Conservation (phyloP, 2,329 filamentous ascomycete genomes). For the Aspergillus carbonarius region DNA sequence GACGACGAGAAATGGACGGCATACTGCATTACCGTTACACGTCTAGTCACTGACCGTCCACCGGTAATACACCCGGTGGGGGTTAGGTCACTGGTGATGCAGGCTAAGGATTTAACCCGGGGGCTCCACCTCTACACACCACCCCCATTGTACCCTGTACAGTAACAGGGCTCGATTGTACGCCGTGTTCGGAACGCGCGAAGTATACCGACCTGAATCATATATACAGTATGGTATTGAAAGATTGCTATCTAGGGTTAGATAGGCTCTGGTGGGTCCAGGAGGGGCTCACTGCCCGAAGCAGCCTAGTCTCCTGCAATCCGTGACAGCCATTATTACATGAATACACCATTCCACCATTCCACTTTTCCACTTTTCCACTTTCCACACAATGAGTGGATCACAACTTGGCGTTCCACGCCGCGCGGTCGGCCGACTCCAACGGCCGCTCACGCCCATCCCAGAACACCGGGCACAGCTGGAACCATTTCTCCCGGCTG, state of each 20-base stretch:
- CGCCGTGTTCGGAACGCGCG: no score
- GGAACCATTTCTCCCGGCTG: constrained; percentile 68
- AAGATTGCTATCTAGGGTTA: background rate
- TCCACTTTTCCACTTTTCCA: no score
- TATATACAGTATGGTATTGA: background rate
- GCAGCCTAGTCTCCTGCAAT: background rate
- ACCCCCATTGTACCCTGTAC: no score
- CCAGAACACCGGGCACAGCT: constrained; percentile 53
- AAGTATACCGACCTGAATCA: background rate
- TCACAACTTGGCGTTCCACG: constrained; percentile 50
- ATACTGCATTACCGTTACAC: no score
- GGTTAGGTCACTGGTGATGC: background rate
- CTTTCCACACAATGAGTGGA: no score
- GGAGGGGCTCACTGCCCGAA: background rate
- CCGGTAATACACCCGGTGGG: background rate
- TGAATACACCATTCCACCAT: no score
- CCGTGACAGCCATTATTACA: background rate
- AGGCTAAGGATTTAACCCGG: background rate
- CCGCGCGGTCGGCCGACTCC: constrained; percentile 47
- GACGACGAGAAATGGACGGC: no score
- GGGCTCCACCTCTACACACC: background rate
- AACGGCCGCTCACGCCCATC: constrained; percentile 47
- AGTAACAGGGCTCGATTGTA: no score
- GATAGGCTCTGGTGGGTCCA: background rate
- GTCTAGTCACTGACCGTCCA: background rate